Base-by-base conservation (phyloP, 2,329 filamentous ascomycete species). In the Hymenoscyphus infarciens region DNA sequence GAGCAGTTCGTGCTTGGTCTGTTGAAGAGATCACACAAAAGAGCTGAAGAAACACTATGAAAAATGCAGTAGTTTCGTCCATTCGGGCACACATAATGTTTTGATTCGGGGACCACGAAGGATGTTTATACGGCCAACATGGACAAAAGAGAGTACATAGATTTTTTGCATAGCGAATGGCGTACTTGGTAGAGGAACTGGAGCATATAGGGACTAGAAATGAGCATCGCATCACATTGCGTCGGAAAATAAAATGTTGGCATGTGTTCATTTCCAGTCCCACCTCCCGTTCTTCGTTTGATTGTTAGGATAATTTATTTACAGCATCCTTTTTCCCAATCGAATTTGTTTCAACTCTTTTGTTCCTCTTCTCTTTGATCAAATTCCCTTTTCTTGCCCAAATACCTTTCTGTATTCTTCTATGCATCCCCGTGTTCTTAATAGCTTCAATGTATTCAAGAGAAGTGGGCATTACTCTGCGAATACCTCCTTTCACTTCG, bases 1-100 rank as follows among this genome's bases (percentile, higher is more conserved):
- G 95, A 0, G 81, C 89, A 59, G 89, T 97, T 31, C 88, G 89
- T 72, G 87, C 93, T 1, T 99, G 95, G 94, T 82, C 84, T 66
- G 73, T 91, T 35, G 74, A 76, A 29, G 69, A 70, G 15, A 31
- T 59, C 19, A n/a, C 56, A 22, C 25, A 54, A 16, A 29, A 22
- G 45, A 25, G 22, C 4, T 52, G 45, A 52, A 19, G 19, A 16
- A 5, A 15, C 11, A 25, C 8, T 3, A 52, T 5, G 19, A 52
- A 1, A 5, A 8, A 42, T n/a, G 39, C 19, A 19, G 22, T 2
- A 25, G 45, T 13, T 8, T 52, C 19, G 16, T 45, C 19, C 39
- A 19, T 45, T 45, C 7, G 1, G 45, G 25, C 19, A 25, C 19
- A 25, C 19, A 25, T 52, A 52, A 52, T 52, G 45, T 38, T 38